A percentile compares a stretch with the other conserved stretches of the same genome.
Evolutionary conservation across 805 yeast species (phyloP).

Genomic region (Kurtzmaniella cleridarum): DNA sequence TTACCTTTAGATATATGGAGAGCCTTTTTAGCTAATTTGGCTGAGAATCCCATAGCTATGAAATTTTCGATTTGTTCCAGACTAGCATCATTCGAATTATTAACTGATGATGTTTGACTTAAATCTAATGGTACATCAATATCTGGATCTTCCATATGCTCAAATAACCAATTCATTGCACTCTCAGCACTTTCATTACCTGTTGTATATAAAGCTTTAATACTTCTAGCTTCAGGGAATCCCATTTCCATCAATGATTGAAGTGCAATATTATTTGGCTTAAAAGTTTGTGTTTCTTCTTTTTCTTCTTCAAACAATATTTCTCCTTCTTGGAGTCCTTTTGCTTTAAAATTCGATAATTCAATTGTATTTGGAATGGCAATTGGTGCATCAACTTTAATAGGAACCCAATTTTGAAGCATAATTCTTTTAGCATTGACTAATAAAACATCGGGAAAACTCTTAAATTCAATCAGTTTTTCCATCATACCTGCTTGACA

Average conservation of each 20-base stretch:
- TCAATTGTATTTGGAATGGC: constrained; percentile 32
- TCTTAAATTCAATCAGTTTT: constrained; percentile 45
- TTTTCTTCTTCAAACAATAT: constrained; percentile 12
- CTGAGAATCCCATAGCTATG: constrained; percentile 73
- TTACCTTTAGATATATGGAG: constrained; percentile 53
- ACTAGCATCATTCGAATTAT: constrained; percentile 15
- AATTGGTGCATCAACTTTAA: constrained; percentile 73
- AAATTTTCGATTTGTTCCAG: constrained; percentile 43
- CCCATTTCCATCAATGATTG: constrained; percentile 73
- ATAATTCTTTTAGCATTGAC: constrained; percentile 76
- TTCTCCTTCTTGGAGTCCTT: constrained; percentile 15
- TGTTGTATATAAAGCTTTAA: constrained; percentile 65
- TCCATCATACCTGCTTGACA: constrained; percentile 39
- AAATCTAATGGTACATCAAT: constrained; percentile 60
- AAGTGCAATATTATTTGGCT: constrained; percentile 52
- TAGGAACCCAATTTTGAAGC: constrained; percentile 85
- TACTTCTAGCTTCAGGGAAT: constrained; percentile 63
- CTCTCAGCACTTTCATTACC: constrained; percentile 61
- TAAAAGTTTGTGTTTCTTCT: constrained; percentile 25
- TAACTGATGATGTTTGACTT: constrained; percentile 12
- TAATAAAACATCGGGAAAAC: constrained; percentile 68
- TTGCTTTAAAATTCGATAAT: constrained; percentile 37
- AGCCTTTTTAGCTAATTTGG: constrained; percentile 66
- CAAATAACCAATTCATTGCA: constrained; percentile 89
- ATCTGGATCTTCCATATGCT: constrained; percentile 79